phyloP scores from a whole-genome alignment of 2,329 filamentous ascomycete genomes.

The Sporothrix protearum region DNA sequence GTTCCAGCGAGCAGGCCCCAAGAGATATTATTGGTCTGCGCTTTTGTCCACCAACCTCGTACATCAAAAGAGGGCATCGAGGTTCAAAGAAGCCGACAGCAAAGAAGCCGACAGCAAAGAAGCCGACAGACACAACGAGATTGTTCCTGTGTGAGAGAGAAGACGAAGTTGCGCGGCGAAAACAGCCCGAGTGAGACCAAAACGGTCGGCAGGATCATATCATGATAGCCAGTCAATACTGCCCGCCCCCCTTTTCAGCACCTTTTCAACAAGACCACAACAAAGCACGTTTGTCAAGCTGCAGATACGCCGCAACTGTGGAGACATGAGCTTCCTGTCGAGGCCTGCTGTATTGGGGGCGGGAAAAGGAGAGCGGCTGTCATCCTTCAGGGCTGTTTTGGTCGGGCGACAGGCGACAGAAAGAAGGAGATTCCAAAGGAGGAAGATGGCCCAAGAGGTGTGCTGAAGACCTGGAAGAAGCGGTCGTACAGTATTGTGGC shows the following conservation, averaged over 20 bases:
- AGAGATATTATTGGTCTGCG: background rate
- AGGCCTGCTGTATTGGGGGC: background rate
- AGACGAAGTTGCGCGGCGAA: background rate
- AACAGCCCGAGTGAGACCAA: background rate
- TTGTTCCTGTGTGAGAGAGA: background rate
- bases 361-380: background rate
- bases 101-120: no score
- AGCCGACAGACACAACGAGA: background rate
- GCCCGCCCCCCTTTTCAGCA: background rate
- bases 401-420: background rate
- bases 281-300: background rate
- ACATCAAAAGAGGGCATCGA: no score
- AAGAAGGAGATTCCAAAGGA: background rate
- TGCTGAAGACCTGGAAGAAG: background rate
- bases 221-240: background rate
- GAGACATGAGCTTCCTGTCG: background rate
- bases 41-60: no score
- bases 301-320: background rate
- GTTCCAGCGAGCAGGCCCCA: background rate
- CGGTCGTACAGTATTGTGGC: conserved; percentile 6
- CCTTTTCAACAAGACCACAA: background rate
- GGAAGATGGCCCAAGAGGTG: background rate
- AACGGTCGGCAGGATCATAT: background rate
- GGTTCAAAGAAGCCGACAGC: no score
- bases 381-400: background rate